These are phyloP conservation scores for Hagleromyces aurorensis DNA, from an alignment of 805 yeast genomes.

Conservation along the genomic window DNA sequence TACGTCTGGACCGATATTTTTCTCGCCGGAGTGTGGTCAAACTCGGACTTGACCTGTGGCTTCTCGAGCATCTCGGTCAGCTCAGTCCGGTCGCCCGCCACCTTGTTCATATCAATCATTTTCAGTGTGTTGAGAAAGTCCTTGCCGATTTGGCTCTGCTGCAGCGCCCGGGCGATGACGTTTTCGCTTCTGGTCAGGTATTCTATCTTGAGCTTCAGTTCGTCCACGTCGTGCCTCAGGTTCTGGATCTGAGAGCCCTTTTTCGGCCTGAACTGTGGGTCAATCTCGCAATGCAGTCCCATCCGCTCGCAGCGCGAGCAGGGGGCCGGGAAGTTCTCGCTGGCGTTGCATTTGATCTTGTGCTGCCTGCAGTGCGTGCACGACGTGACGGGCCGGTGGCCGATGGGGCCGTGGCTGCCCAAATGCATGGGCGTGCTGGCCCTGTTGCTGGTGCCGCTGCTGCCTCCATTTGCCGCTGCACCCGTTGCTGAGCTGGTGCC, in stretches of 20 bases:
- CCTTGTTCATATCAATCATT: conserved; percentile 8
- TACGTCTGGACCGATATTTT: conserved; percentile 36
- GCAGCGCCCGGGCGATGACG: conserved; percentile 54
- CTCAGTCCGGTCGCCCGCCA: too few relatives aligned
- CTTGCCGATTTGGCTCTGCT: conserved; percentile 25
- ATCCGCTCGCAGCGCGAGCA: conserved; percentile 78
- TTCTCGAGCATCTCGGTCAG: conserved; percentile 6
- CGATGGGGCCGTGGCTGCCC: conserved; percentile 31
- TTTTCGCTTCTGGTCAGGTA: conserved; percentile 58
- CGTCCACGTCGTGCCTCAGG: conserved; percentile 78
- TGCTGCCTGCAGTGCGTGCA: conserved; percentile 94
- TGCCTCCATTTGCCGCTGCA: not conserved
- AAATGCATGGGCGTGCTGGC: too few relatives aligned
- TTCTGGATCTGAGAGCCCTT: conserved; percentile 87
- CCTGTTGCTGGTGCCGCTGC: conserved; percentile 2
- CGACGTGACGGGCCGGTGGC: conserved; percentile 83
- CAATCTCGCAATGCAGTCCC: conserved; percentile 77
- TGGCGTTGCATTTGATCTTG: conserved; percentile 87
- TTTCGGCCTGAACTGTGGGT: conserved; percentile 84
- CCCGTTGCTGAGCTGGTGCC: not conserved
- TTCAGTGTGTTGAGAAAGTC: conserved; percentile 12
- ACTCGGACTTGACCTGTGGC: conserved; percentile 4
- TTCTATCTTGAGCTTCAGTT: conserved; percentile 64
- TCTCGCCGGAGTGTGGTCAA: conserved; percentile 3
- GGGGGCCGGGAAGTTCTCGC: conserved; percentile 71